Evolutionary conservation across 2,329 filamentous ascomycete species (phyloP), one percentile per base, ranked within the genome.

Genomic region (Epicoccum sorghinum): DNA sequence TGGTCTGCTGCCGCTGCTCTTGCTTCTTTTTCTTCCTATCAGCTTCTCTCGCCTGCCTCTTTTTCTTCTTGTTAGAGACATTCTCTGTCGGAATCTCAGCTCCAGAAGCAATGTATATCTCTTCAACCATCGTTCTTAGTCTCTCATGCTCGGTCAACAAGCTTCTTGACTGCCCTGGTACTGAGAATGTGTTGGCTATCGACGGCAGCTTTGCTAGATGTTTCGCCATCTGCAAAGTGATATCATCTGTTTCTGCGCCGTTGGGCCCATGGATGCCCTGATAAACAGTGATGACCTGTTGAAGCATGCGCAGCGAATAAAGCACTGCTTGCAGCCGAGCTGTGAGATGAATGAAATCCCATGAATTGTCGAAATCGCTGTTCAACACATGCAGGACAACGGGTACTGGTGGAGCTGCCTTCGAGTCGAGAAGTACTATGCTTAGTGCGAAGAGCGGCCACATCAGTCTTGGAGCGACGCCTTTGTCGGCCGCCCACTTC

Each of bases 271-370:
- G 22, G 2, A 54, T 30, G 10, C 53, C 45, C 0, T 71, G 49
- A 51, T 66, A 62, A 7, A 73, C 60, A 1, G 48, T 39, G 9
- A 74, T 49, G 8, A 76, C 62, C 47, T 80, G 78, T 23, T 67
- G 67, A 12, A 79, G 62, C 48, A 80, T 73, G 3, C 77, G 68
- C 0, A 80, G 41, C 0, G 77, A 79, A 54, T 80, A 80, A 6
- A 77, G 64, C 1, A 68, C 67, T 5, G 77, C 76, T 44, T 80
- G 76, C 5, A 77, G 55, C 22, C 77, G 69, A 8, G 76, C 77
- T 5, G 61, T 63, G 5, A 78, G 59, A 24, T 79, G 78, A 5
- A 79, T 53, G 4, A 69, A 69, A 0, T 62, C 55, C 78, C 76
- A 79, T 0, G 61, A 70, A 13, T 67, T 66, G 37, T 71, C 61